phyloP scores from a whole-genome alignment of 2,329 filamentous ascomycete genomes.

The Phialophora macrospora region DNA sequence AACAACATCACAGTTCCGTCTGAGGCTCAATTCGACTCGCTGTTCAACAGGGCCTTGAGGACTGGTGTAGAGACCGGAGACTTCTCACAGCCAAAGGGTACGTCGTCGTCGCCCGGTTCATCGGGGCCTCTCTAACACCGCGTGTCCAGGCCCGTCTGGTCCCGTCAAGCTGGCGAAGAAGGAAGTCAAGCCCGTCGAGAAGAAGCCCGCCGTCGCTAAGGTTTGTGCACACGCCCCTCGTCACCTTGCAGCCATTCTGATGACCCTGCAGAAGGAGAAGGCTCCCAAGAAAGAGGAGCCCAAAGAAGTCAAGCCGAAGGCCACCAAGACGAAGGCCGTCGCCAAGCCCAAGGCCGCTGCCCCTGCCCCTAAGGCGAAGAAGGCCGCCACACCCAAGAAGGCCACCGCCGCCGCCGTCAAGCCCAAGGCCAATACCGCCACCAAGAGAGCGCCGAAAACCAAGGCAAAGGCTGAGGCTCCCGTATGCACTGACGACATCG shows the following conservation, averaged over 20 bases:
- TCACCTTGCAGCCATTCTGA: conserved; percentile 23
- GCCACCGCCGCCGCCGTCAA: conserved; percentile 59
- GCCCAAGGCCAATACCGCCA: conserved; percentile 58
- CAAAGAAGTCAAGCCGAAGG: conserved; percentile 42
- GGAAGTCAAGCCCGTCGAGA: conserved; percentile 57
- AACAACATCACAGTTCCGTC: conserved; percentile 68
- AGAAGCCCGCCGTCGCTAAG: conserved; percentile 44
- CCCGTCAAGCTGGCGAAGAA: conserved; percentile 93
- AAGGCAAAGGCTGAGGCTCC: conserved; percentile 41
- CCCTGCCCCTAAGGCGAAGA: conserved; percentile 56
- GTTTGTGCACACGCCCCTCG: conserved; percentile 26
- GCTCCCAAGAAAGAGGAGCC: conserved; percentile 31
- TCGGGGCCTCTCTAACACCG: conserved; percentile 38
- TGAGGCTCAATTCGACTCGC: conserved; percentile 67
- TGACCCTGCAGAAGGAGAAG: conserved; percentile 38
- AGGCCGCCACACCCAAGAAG: conserved; percentile 59
- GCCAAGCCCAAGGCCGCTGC: conserved; percentile 53
- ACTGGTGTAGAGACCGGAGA: conserved; percentile 82
- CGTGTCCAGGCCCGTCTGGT: conserved; percentile 71
- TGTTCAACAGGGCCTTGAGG: conserved; percentile 86
- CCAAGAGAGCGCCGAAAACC: conserved; percentile 45
- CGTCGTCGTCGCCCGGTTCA: conserved; percentile 42
- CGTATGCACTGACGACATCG: conserved; percentile 31
- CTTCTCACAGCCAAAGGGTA: conserved; percentile 91
- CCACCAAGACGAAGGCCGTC: conserved; percentile 45